Evolutionary conservation across 2,329 filamentous ascomycete species (phyloP).

Genomic region (Endocalyx cinctus): DNA sequence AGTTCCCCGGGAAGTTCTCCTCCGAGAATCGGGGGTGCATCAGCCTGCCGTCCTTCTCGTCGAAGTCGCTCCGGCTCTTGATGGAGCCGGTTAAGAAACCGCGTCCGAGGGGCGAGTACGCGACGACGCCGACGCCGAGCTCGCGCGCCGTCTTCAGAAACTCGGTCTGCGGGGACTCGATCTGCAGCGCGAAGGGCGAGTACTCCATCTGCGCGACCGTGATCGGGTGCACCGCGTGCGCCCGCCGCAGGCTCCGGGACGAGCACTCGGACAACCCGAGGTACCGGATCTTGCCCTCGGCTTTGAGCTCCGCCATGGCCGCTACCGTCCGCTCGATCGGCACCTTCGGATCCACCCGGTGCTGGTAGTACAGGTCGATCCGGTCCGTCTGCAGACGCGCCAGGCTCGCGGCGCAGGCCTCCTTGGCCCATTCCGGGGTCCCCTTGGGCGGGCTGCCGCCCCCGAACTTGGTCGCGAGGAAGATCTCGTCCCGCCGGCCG

Average conservation of each 20-base stretch:
- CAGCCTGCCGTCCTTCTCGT: constrained; percentile 33
- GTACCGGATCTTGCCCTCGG: constrained; percentile 47
- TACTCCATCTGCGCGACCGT: constrained; percentile 49
- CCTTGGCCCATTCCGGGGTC: constrained; percentile 20
- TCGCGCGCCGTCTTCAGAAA: constrained; percentile 48
- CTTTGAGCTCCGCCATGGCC: constrained; percentile 42
- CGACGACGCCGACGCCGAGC: constrained; percentile 48
- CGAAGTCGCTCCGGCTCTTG: constrained; percentile 39
- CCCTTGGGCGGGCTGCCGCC: constrained; percentile 16
- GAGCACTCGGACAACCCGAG: constrained; percentile 45
- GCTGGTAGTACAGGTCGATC: constrained; percentile 52
- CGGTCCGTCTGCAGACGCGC: constrained; percentile 42
- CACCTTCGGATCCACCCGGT: constrained; percentile 41
- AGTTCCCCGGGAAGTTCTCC: constrained; percentile 48
- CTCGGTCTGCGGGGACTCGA: constrained; percentile 47
- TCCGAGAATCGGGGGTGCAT: constrained; percentile 37
- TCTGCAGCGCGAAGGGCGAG: constrained; percentile 49
- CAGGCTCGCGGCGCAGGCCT: constrained; percentile 31
- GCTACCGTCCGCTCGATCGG: constrained; percentile 43
- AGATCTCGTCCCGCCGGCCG: constrained; percentile 42
- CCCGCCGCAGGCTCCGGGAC: constrained; percentile 42
- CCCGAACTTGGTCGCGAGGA: constrained; percentile 50
- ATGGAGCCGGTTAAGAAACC: constrained; percentile 48
- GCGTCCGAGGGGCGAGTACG: constrained; percentile 52
- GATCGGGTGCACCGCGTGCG: constrained; percentile 42